Percentiles rank a stretch among this genome's conserved stretches.
Evolutionary conservation across 2,329 filamentous ascomycete genomes (phyloP).

Genomic region (Rhytidhysteron rufulum): DNA sequence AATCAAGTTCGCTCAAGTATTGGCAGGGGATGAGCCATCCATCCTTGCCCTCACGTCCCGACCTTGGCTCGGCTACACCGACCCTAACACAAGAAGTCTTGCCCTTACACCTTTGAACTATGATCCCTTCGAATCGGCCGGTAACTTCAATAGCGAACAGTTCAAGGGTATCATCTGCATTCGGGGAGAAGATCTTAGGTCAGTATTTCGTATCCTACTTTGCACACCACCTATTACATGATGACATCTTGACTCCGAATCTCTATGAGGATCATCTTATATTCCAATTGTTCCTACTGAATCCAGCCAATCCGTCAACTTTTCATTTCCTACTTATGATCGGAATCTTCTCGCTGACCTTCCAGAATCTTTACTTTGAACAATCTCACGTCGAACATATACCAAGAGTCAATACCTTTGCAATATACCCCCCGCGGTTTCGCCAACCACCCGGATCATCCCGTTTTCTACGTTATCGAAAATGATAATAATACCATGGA

Average conservation of each 20-base stretch:
- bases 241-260: constrained; percentile 56
- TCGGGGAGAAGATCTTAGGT: constrained; percentile 83
- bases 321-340: constrained; percentile 8
- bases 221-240: constrained; percentile 44
- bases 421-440: constrained; percentile 88
- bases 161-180: constrained; percentile 95
- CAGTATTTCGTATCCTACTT: constrained; percentile 15
- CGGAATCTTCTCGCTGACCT: constrained; percentile 5
- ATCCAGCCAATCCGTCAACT: constrained; percentile 36
- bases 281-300: constrained; percentile 99
- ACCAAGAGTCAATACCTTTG: constrained; percentile 80
- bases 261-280: constrained; percentile 48
- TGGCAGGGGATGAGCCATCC: constrained; percentile 76
- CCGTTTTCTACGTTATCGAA: constrained; percentile 91
- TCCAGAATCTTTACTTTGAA: constrained; percentile 83
- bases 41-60: constrained; percentile 87
- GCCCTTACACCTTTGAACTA: constrained; percentile 91
- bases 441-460: constrained; percentile 79
- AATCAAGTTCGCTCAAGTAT: constrained; percentile 87
- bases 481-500: constrained; percentile 89
- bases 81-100: constrained; percentile 80
- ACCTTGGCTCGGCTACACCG: constrained; percentile 94
- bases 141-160: constrained; percentile 95
- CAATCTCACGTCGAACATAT: constrained; percentile 77
- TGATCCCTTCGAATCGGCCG: constrained; percentile 83